Evolutionary conservation across 2,329 filamentous ascomycete species (phyloP), one percentile per base, ranked within the genome.

Genomic region (Cercospora beticola): DNA sequence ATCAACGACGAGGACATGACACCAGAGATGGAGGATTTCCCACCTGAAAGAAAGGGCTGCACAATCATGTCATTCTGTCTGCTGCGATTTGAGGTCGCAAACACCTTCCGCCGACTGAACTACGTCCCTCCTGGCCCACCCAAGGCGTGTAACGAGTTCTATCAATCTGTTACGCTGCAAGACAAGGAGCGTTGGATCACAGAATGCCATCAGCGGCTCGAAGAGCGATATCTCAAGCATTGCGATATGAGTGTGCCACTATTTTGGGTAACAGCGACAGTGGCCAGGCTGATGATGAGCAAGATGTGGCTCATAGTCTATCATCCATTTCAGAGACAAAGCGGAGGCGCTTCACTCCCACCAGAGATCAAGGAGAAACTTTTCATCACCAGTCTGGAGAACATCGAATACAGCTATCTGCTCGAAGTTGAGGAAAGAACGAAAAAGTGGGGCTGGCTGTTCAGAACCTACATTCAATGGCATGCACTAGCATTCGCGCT

Each of bases 251-350:
- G 83, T 0, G 80, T 88, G 1, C 87, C 87, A 7, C 80, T 92
- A 1, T 88, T 88, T 70, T 92, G 90, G 89, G 86, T 91, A 28
- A 86, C 86, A 7, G 88, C 87, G 4, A 90, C 90, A 30, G 84
- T 92, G 26, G 86, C 88, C 3, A 87, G 90, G 9, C 83, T 94
- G 33, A 88, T 94, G 70, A 87, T 93, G 80, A 89, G 89, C 63
- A 94, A 93, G 79, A 88, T 93, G 83, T 92, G 89, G 81, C 84
- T 95, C 40, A 86, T 93, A 68, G 86, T 92, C 2, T 91, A 94
- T 74, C 89, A 94, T 73, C 91, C 91, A 0, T 85, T 90, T 74
- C 87, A 91, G 33, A 86, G 88, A 62, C 84, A 85, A 36, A 86
- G 88, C 28, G 83, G 85, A 9, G 84, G 83, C n/a, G 79, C 83